Base-by-base conservation (phyloP, 371 early-diverging fungal species). In the Sporodiniella umbellata region DNA sequence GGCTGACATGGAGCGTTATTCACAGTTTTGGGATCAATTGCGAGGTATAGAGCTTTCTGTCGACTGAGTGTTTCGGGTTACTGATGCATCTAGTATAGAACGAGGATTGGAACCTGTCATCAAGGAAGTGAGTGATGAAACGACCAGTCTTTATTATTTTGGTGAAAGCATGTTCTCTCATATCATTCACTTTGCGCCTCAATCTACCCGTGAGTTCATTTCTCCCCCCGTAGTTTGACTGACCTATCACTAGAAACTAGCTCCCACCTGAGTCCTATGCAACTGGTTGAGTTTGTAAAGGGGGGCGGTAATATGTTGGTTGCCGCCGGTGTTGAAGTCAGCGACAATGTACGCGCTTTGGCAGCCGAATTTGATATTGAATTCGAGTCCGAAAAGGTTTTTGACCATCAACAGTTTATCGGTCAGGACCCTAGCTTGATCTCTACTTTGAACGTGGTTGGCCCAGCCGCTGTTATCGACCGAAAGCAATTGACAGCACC, bases 231-330 rank as follows among this genome's bases (percentile, higher is more conserved):
- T n/a, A n/a, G n/a, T n/a, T n/a, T n/a, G n/a, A n/a, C n/a, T n/a
- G n/a, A n/a, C n/a, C n/a, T n/a, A n/a, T n/a, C n/a, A 8, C 33
- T 66, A 60, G 73, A 51, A 17, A 72, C 81, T 45, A 80, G 81
- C 40, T 56, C 62, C 21, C 58, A 59, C 2, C 51, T 89, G 40
- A 70, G 53, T 42, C 79, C 78, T 30, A 60, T 68, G n/a, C 51
- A 78, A 30, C 68, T 98, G 12, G 70, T 93, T 44, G 81, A 92
- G 39, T 98, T 90, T 67, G 84, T 95, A 25, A 85, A 93, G 42
- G 73, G 79, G 22, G 97, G 96, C 28, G 98, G 97, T n/a, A 97
- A 96, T 63, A 64, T 96, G 33, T 52, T 98, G 8, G 55, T 93
- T 15, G 90, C 88, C 2, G 81, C 80, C 1, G 75, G 80, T 7